Conservation (phyloP, 306 rosid genomes). For the Acacia melanoxylon region DNA sequence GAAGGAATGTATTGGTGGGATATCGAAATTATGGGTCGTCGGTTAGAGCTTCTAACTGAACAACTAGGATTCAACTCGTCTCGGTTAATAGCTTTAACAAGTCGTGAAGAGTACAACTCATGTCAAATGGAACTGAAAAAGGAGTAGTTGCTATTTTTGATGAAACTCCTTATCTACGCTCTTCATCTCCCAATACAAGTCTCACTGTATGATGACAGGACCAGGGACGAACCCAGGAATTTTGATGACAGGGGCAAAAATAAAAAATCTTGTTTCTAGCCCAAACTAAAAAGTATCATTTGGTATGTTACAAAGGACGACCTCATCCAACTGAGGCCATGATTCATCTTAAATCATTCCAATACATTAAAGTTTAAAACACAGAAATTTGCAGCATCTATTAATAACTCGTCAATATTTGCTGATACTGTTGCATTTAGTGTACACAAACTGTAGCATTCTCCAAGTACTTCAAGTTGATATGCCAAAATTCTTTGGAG, state of each 20-base stretch:
- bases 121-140: neutral
- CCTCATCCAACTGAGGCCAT: neutral
- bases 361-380: no score
- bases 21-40: neutral
- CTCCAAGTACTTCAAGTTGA: neutral
- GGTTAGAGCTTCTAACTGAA: neutral
- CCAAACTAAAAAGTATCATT: no score
- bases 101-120: neutral
- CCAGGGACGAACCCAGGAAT: no score
- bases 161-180: conserved; percentile 42
- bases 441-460: neutral
- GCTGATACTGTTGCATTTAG: neutral
- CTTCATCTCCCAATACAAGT: conserved; percentile 35
- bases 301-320: neutral
- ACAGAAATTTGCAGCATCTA: no score
- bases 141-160: conserved; percentile 4
- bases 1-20: neutral
- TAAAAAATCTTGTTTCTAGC: no score
- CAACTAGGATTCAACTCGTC: neutral
- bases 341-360: neutral
- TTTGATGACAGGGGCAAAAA: no score
- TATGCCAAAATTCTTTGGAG: no score
- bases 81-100: neutral
- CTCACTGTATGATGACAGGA: conserved; percentile 32
- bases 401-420: neutral